Evolutionary conservation across 106 monocot species (phyloP).

Genomic region (Gastrodia elata): DNA sequence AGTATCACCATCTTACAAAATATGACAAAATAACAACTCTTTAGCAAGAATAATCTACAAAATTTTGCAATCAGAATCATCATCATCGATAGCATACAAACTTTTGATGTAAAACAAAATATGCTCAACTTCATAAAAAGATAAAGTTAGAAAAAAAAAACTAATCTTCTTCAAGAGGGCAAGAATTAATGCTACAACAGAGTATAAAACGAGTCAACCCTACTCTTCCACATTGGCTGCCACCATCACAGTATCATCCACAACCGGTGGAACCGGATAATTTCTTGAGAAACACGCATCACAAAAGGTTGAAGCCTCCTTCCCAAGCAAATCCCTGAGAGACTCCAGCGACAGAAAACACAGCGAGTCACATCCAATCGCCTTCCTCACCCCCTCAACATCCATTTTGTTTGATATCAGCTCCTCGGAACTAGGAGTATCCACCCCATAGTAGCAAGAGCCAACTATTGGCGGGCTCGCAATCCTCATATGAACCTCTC

Average conservation of each 20-base stretch:
- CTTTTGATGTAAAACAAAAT: no score
- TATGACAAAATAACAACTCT: no score
- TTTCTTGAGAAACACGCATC: conserved; percentile 63
- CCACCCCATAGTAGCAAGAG: conserved; percentile 88
- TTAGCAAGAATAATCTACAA: no score
- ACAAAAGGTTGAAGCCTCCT: conserved; percentile 41
- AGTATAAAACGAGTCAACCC: not conserved
- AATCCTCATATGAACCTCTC: conserved; percentile 91
- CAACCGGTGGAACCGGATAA: conserved; percentile 48
- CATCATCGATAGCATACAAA: no score
- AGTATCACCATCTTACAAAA: no score
- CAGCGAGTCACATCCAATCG: conserved; percentile 54
- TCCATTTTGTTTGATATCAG: conserved; percentile 62
- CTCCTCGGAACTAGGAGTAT: conserved; percentile 68
- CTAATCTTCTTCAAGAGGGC: not conserved
- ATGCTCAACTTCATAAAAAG: no score
- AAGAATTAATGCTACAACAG: not conserved
- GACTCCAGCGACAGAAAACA: conserved; percentile 44
- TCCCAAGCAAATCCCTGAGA: conserved; percentile 24
- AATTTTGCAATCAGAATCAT: no score
- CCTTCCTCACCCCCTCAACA: conserved; percentile 36
- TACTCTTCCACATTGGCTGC: not conserved
- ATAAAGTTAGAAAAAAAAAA: not conserved
- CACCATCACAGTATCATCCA: conserved; percentile 17
- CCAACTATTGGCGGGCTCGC: conserved; percentile 79